phyloP scores from a whole-genome alignment of 2,329 filamentous ascomycete genomes.

The Tricladium varicosporioides region DNA sequence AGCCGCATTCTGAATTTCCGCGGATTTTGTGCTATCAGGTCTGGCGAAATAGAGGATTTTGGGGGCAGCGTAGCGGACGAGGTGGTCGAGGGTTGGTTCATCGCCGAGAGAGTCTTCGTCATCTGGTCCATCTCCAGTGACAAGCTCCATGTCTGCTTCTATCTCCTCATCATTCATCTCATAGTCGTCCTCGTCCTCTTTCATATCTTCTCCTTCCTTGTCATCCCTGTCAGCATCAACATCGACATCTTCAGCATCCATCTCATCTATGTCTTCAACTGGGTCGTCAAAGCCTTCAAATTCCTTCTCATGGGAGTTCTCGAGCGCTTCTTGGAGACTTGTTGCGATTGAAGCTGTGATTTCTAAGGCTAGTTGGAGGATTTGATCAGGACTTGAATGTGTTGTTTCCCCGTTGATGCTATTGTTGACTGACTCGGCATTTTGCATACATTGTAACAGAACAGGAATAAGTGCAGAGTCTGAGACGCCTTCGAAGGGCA shows the following conservation, averaged over 20 bases:
- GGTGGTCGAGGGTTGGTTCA: conserved; percentile 28
- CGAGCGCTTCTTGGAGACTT: conserved; percentile 50
- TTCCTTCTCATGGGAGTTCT: conserved; percentile 42
- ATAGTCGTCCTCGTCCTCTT: conserved; percentile 42
- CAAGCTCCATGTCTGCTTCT: conserved; percentile 63
- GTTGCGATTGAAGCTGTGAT: conserved; percentile 65
- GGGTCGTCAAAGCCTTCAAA: conserved; percentile 39
- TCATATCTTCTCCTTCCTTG: conserved; percentile 38
- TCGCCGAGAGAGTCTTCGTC: conserved; percentile 37
- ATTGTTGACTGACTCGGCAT: conserved; percentile 15
- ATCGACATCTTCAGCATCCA: conserved; percentile 37
- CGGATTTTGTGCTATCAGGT: conserved; percentile 19
- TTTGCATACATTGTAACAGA: conserved; percentile 36
- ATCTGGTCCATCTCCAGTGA: conserved; percentile 47
- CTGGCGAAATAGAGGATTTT: conserved; percentile 26
- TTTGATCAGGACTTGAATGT: conserved; percentile 29
- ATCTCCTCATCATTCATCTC: conserved; percentile 58
- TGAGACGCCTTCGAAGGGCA: conserved; percentile 46
- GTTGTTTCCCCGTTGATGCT: conserved; percentile 20
- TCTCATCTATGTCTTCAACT: conserved; percentile 17
- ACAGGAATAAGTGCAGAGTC: conserved; percentile 50
- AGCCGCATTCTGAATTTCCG: conserved; percentile 50
- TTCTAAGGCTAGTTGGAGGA: conserved; percentile 51
- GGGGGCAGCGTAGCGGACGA: conserved; percentile 32
- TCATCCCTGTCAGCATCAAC: conserved; percentile 40